Evolutionary conservation across 2,329 filamentous ascomycete species (phyloP), one percentile per base, ranked within the genome.

Genomic region (Diaporthe ampelina): DNA sequence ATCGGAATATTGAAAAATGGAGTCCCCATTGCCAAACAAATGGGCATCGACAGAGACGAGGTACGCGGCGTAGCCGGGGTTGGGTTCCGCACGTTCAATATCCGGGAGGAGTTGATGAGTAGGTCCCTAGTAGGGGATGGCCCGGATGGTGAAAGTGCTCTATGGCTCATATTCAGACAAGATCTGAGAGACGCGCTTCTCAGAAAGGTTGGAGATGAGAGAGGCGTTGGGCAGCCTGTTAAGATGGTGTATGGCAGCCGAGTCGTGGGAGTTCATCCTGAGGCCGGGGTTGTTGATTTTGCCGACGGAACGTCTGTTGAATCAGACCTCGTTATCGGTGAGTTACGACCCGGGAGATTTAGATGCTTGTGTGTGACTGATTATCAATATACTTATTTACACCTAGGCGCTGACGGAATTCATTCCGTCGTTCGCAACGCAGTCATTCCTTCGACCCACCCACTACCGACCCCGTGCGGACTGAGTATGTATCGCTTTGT

Each of bases 81-180:
- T 40, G 57, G 57, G 13, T 59, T 24, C 21, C 57, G 57, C 0
- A 59, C 57, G 21, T 59, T 40, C 57, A 59, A 59, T 9, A 26
- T n/a, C 32, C n/a, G 21, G 32, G 57, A 59, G 35, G 57, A 59
- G 57, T 21, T 24, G 35, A 1, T 59, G 57, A 59, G 57, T 40
- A 40, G 21, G 57, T 40, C 35, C 11, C 57, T 59, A 10, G 35
- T 17, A 40, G 57, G 57, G 32, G 57, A 59, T 6, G 57, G 57
- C 57, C 21, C 57, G 21, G 57, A 59, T 59, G 57, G 57, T 40
- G 57, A 40, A 26, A 35, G 35, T 40, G 5, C 21, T 15, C 4
- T 59, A 13, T 59, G 57, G 57, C 5, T 40, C 57, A 37, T 59
- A 40, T 59, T 59, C 32, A 59, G 57, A 59, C 57, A 59, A 40